These are phyloP conservation scores for Colletotrichum navitas DNA, from an alignment of 2,329 filamentous ascomycete species.

Conservation along the genomic window DNA sequence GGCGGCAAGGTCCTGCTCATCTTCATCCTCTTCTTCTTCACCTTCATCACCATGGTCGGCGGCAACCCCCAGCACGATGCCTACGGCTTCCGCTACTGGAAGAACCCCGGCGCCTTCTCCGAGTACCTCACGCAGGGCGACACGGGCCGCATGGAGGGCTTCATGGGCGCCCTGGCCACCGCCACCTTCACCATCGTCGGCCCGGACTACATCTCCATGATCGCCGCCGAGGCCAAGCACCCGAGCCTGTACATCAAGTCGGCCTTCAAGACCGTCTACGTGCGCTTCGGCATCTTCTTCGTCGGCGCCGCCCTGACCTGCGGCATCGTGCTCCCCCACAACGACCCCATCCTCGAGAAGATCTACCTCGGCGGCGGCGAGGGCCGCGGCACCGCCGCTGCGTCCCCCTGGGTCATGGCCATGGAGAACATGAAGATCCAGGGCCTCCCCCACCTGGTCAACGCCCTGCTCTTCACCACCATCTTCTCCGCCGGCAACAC, in stretches of 20 bases:
- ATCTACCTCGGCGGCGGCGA: slow-evolving; percentile 68
- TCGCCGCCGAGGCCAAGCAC: slow-evolving; percentile 74
- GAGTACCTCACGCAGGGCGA: slow-evolving; percentile 55
- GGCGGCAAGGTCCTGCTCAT: slow-evolving; percentile 68
- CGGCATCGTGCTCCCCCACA: slow-evolving; percentile 75
- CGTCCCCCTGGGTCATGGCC: slow-evolving; percentile 74
- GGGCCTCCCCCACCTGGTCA: slow-evolving; percentile 74
- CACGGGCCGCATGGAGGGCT: slow-evolving; percentile 78
- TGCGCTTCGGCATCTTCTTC: slow-evolving; percentile 66
- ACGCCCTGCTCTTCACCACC: slow-evolving; percentile 68
- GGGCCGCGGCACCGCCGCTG: slow-evolving; percentile 52
- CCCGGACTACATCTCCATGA: slow-evolving; percentile 75
- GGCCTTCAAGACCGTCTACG: slow-evolving; percentile 71
- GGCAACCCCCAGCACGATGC: slow-evolving; percentile 46
- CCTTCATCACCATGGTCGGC: slow-evolving; percentile 58
- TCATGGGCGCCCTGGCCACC: slow-evolving; percentile 75
- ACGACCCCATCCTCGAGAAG: slow-evolving; percentile 68
- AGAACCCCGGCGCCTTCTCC: slow-evolving; percentile 40
- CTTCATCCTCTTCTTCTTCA: slow-evolving; percentile 72
- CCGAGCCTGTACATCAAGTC: slow-evolving; percentile 71
- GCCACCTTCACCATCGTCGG: slow-evolving; percentile 75
- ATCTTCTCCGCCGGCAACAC: slow-evolving; percentile 73
- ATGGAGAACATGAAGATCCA: slow-evolving; percentile 71
- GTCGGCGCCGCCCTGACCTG: slow-evolving; percentile 74
- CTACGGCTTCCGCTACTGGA: slow-evolving; percentile 44